A percentile compares a stretch with the other conserved stretches of the same genome.
phyloP scores from a whole-genome alignment of 2,329 filamentous ascomycete species.

The Claviceps pazoutovae region DNA sequence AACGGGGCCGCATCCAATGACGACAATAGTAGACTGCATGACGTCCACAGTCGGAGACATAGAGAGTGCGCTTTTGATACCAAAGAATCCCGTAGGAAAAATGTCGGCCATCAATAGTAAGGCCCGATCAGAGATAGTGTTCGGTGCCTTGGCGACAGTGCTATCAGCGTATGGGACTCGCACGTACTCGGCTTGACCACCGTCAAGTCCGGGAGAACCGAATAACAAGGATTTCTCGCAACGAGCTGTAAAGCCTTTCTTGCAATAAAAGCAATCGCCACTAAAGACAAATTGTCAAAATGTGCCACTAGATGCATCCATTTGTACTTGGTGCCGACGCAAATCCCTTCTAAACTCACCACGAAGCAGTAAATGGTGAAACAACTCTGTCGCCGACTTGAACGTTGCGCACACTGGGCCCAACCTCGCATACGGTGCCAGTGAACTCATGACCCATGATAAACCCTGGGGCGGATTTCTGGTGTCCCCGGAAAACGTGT shows the following conservation, averaged over 20 bases:
- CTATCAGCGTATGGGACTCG: slow-evolving; percentile 69
- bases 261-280: slow-evolving; percentile 73
- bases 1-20: slow-evolving; percentile 76
- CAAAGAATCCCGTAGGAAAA: slow-evolving; percentile 78
- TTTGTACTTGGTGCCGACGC: neutral
- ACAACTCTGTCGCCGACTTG: slow-evolving; percentile 67
- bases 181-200: slow-evolving; percentile 71
- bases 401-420: slow-evolving; percentile 53
- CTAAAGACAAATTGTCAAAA: slow-evolving; percentile 8
- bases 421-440: slow-evolving; percentile 55
- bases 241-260: slow-evolving; percentile 59
- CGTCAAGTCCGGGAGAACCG: slow-evolving; percentile 55
- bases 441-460: slow-evolving; percentile 81
- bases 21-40: slow-evolving; percentile 52
- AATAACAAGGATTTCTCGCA: slow-evolving; percentile 60
- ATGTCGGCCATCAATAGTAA: slow-evolving; percentile 87
- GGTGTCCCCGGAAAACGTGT: slow-evolving; percentile 73
- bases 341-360: slow-evolving; percentile 31
- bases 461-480: slow-evolving; percentile 50
- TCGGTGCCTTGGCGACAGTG: slow-evolving; percentile 59
- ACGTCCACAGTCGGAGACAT: slow-evolving; percentile 29
- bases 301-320: neutral
- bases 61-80: slow-evolving; percentile 63
- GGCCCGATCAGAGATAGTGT: slow-evolving; percentile 54
- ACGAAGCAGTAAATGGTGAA: slow-evolving; percentile 69